A percentile compares a stretch with the other conserved stretches of the same genome.
Conservation (phyloP, 495 filamentous ascomycete species). For the Daldinia concentrica region DNA sequence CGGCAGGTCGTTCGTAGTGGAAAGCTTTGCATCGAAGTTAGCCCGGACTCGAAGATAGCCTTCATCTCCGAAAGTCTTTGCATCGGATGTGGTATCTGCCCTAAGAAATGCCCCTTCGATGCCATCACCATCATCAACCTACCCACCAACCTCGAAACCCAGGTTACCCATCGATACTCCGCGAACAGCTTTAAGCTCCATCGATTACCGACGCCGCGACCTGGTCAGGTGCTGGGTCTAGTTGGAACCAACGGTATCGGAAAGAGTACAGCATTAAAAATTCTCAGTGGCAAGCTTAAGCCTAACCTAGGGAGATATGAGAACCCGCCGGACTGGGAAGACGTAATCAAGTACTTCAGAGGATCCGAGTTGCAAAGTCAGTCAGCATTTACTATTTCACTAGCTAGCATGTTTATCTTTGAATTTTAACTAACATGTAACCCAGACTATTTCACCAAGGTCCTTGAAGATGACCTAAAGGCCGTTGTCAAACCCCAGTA, state of each 20-base stretch:
- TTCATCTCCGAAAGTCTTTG: constrained; percentile 96
- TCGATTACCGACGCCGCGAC: constrained; percentile 91
- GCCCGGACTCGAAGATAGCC: constrained; percentile 88
- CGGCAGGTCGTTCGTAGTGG: constrained; percentile 81
- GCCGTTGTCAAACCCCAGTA: constrained; percentile 99
- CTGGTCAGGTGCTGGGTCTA: constrained; percentile 95
- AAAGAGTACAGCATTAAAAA: constrained; percentile 98
- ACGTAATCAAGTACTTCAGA: constrained; percentile 97
- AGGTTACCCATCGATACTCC: constrained; percentile 97
- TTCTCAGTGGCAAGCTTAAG: constrained; percentile 97
- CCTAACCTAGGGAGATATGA: constrained; percentile 95
- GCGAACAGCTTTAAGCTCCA: constrained; percentile 99
- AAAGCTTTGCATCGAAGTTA: constrained; percentile 97
- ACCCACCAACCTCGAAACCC: constrained; percentile 96
- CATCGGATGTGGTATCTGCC: constrained; percentile 99
- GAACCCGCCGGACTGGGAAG: constrained; percentile 98
- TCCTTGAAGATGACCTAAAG: constrained; percentile 95
- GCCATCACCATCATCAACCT: constrained; percentile 99
- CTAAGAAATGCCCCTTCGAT: constrained; percentile 98
- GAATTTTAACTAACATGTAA: constrained; percentile 11
- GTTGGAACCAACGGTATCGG: constrained; percentile 99
- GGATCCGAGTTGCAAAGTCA: constrained; percentile 96
- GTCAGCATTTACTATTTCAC: constrained; percentile 37
- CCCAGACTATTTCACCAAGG: constrained; percentile 96
- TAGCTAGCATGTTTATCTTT: background rate